Base-by-base conservation (phyloP, 306 rosid species). In the Vigna unguiculata region DNA sequence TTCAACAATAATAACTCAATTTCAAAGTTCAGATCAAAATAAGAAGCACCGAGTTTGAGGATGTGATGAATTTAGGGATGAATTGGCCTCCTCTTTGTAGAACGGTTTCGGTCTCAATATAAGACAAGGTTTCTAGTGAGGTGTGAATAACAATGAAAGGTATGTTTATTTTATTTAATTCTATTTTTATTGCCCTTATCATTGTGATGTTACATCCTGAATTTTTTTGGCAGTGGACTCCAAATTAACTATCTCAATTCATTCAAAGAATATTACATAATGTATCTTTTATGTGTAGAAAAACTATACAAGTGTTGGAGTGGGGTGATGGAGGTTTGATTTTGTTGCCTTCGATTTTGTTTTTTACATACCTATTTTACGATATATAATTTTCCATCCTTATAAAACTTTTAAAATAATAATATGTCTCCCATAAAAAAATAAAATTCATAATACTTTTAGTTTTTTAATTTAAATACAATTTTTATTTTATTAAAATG, bases 51-150 rank as follows among this genome's bases (percentile, higher is more conserved):
- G 65, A 36, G 41, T 41, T 58, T 47, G 61, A 25, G 34, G 1
- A 28, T 46, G 16, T 58, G 66, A 14, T n/a, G 25, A 49, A 2
- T 1, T 48, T 75, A 49, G 51, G 65, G 55, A 25, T 69, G 46
- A 11, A 2, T 55, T 72, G 15, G 10, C 7, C 3, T 34, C 28
- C 20, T 58, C 68, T 75, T 67, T 74, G 8, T 75, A 65, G 40
- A 12, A 4, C 8, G 53, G 1, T 19, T 20, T 16, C 10, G 6
- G 10, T 21, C 20, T 28, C 2, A 4, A 1, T 15, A 10, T 12
- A 21, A 22, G 20, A 28, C n/a, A n/a, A 28, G 32, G 32, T 28
- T 2, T 24, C 28, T n/a, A 28, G 32, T 28, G 32, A 28, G 0
- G 2, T 28, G 4, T 36, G 7, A 32, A 32, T 32, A 32, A 32